A percentile compares a stretch with the other conserved stretches of the same genome.
Conservation (phyloP, 2,329 filamentous ascomycete species). For the Daldinia eschscholtzii region DNA sequence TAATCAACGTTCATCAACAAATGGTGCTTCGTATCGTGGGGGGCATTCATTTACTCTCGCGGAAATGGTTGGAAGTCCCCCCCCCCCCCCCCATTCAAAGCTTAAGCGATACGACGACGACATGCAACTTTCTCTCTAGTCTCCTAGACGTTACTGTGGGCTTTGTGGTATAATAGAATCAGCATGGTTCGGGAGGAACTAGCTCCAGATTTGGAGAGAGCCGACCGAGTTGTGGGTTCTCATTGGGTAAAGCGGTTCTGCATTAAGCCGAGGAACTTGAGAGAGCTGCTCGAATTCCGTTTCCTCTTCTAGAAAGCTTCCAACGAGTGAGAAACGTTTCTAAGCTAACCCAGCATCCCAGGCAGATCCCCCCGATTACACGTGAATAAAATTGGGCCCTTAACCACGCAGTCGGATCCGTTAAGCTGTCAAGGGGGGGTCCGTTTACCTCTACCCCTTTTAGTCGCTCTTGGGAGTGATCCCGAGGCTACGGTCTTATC, state of each 20-base stretch:
- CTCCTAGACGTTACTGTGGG: conserved; percentile 5
- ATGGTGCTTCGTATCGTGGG: conserved; percentile 34
- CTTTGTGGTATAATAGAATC: conserved; percentile 10
- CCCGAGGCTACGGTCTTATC: conserved; percentile 34
- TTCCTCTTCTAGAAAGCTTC: conserved; percentile 44
- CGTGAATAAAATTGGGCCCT: conserved; percentile 48
- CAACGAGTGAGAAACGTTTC: conserved; percentile 38
- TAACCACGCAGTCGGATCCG: conserved; percentile 50
- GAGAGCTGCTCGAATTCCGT: conserved; percentile 35
- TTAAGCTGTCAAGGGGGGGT: conserved; percentile 47
- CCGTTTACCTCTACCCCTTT: conserved; percentile 34
- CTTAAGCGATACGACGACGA: conserved; percentile 42
- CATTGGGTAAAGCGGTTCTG: conserved; percentile 41
- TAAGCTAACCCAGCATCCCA: conserved; percentile 44
- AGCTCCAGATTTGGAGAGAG: conserved; percentile 34
- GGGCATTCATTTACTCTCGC: conserved; percentile 40
- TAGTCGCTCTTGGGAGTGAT: conserved; percentile 10
- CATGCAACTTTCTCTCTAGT: conserved; percentile 33
- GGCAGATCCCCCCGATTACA: conserved; percentile 47
- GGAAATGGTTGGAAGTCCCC: conserved; percentile 33
- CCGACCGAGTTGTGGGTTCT: conserved; percentile 7
- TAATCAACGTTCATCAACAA: conserved; percentile 39
- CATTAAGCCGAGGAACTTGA: conserved; percentile 43
- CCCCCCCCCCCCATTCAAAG: conserved; percentile 34
- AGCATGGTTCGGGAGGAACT: conserved; percentile 30